Conservation (phyloP, 306 rosid species). For the Notholithocarpus densiflorus region DNA sequence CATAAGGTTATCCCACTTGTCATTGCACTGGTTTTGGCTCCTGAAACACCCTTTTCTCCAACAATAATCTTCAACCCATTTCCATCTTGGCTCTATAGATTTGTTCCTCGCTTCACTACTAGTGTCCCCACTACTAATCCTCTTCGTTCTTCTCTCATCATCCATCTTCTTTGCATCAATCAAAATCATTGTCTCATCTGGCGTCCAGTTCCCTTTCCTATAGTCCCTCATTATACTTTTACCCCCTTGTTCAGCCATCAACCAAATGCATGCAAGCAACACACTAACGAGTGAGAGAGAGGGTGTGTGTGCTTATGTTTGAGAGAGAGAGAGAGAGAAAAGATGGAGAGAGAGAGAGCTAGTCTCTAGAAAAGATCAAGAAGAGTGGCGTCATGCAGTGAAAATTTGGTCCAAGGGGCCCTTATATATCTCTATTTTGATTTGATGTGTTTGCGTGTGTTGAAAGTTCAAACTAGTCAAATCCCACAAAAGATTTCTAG, state of each 20-base stretch:
- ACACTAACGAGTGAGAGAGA: not conserved
- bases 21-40: conserved; percentile 56
- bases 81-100: conserved; percentile 50
- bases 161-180: conserved; percentile 53
- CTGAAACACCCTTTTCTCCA: conserved; percentile 41
- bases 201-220: conserved; percentile 53
- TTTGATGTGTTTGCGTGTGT: conserved; percentile 14
- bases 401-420: not conserved
- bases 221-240: conserved; percentile 33
- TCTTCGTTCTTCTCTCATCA: conserved; percentile 44
- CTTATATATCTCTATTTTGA: not conserved
- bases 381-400: not conserved
- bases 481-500: conserved; percentile 16
- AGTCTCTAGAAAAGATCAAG: not conserved
- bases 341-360: not conserved
- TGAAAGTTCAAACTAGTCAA: conserved; percentile 27
- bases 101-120: not conserved
- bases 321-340: not conserved
- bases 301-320: conserved; percentile 11
- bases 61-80: conserved; percentile 52
- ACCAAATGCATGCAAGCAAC: conserved; percentile 24
- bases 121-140: conserved; percentile 3
- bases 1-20: conserved; percentile 56
- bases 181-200: conserved; percentile 44
- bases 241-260: conserved; percentile 36